These are phyloP conservation scores for Terfezia boudieri DNA, from an alignment of 495 filamentous ascomycete genomes.

Conservation along the genomic window DNA sequence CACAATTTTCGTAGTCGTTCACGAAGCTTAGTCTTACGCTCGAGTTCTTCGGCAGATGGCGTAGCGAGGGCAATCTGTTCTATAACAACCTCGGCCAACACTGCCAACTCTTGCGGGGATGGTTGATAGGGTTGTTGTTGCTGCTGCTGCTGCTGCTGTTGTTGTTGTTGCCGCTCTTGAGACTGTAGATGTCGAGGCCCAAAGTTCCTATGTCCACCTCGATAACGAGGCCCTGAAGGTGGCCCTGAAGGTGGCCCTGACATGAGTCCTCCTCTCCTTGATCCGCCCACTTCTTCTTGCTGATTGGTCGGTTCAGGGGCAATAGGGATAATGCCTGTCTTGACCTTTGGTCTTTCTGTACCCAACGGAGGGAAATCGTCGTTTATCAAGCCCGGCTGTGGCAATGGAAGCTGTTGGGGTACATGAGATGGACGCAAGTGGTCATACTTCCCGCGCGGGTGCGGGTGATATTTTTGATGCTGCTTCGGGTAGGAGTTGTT, in stretches of 20 bases:
- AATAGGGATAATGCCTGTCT: not conserved
- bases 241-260: not conserved
- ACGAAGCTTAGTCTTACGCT: not conserved
- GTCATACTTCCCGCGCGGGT: too few species aligned
- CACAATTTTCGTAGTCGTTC: conserved; percentile 4
- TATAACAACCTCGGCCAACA: not conserved
- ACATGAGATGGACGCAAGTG: not conserved
- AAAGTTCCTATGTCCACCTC: not conserved
- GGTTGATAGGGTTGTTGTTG: not conserved
- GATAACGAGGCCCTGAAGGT: not conserved
- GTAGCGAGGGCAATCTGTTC: not conserved
- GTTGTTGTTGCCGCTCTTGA: not conserved
- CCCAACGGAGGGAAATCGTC: not conserved
- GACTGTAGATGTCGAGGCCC: not conserved
- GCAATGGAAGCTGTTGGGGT: not conserved
- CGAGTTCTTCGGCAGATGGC: not conserved
- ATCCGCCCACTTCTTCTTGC: too few species aligned
- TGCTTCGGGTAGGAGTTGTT: too few species aligned
- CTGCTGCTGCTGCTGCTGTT: not conserved
- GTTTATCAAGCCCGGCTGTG: not conserved
- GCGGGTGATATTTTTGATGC: too few species aligned
- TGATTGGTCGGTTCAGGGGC: not conserved
- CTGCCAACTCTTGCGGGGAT: not conserved
- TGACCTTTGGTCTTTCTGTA: not conserved
- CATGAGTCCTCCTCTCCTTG: too few species aligned